Conservation (phyloP, 352 stramenopile genomes). For the Globisporangium takayamanum region DNA sequence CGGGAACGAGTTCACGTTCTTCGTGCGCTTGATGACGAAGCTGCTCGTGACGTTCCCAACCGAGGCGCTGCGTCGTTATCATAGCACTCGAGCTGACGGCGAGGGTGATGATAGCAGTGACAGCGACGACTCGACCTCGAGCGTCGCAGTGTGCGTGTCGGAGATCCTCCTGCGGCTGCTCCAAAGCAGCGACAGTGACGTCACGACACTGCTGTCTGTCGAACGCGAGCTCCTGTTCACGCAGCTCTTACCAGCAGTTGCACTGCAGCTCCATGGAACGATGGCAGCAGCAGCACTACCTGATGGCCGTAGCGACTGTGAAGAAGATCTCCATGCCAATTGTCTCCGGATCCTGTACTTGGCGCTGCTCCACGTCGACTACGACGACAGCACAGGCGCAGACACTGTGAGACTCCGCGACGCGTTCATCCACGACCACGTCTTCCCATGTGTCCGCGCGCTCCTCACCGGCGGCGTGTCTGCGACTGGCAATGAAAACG, state of each 20-base stretch:
- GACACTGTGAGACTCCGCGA: slow-evolving; percentile 17
- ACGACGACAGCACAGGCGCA: slow-evolving; percentile 3
- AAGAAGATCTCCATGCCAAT: slow-evolving; percentile 26
- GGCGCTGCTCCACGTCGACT: slow-evolving; percentile 44
- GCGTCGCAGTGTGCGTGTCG: slow-evolving; percentile 29
- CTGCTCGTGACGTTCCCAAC: slow-evolving; percentile 45
- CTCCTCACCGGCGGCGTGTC: slow-evolving; percentile 13
- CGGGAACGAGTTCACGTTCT: slow-evolving; percentile 61
- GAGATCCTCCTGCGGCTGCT: slow-evolving; percentile 45
- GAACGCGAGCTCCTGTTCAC: slow-evolving; percentile 40
- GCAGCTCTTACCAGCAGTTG: slow-evolving; percentile 44
- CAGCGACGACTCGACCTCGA: slow-evolving; percentile 1
- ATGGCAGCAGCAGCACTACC: background rate
- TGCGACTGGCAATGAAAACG: slow-evolving; percentile 25
- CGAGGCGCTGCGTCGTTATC: slow-evolving; percentile 18
- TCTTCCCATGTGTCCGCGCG: slow-evolving; percentile 34
- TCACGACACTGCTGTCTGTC: slow-evolving; percentile 29
- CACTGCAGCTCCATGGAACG: slow-evolving; percentile 18
- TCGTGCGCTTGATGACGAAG: slow-evolving; percentile 59
- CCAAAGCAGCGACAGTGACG: slow-evolving; percentile 28
- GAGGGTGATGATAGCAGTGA: background rate
- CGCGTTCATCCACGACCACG: slow-evolving; percentile 33
- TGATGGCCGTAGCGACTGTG: background rate
- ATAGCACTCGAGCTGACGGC: slow-evolving; percentile 9
- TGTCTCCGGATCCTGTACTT: slow-evolving; percentile 48